phyloP scores from a whole-genome alignment of 768 basidiomycete genomes.

The Trametes cubensis region DNA sequence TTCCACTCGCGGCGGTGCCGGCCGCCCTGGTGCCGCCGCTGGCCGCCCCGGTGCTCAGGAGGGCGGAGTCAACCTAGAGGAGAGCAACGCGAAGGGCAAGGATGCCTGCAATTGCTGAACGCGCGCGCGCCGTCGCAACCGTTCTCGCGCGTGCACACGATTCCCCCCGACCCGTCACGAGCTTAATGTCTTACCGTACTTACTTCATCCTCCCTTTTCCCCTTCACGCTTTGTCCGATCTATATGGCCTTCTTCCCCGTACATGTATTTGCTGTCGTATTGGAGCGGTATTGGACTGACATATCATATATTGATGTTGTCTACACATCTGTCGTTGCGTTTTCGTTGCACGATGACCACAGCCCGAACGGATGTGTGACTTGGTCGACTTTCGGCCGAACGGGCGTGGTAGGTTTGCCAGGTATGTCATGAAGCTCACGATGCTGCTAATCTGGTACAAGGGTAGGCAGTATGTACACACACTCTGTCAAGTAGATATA shows the following conservation, averaged over 20 bases:
- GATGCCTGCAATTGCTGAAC: constrained; percentile 82
- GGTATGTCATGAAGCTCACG: no score
- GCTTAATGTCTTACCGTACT: constrained; percentile 29
- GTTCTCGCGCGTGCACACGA: neutral
- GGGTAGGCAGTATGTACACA: neutral
- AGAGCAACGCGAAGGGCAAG: constrained; percentile 65
- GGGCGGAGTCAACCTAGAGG: constrained; percentile 70
- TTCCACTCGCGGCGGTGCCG: constrained; percentile 70
- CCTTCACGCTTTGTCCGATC: constrained; percentile 28
- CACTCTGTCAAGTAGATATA: neutral
- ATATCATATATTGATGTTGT: constrained; percentile 26
- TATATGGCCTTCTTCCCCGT: constrained; percentile 26
- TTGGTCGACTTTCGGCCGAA: no score
- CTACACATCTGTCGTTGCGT: neutral
- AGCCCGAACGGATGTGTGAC: no score
- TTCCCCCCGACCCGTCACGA: constrained; percentile 20
- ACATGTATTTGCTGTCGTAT: constrained; percentile 29
- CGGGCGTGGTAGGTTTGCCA: no score
- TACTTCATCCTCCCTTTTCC: constrained; percentile 18
- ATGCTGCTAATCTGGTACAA: no score
- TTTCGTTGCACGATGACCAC: no score
- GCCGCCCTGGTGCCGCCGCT: constrained; percentile 60
- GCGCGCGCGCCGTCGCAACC: neutral
- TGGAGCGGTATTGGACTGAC: constrained; percentile 26
- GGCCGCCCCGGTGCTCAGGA: constrained; percentile 56